Conservation (phyloP, 1,139 yeast species). For the Nakaseomyces kungkrabaensis region DNA sequence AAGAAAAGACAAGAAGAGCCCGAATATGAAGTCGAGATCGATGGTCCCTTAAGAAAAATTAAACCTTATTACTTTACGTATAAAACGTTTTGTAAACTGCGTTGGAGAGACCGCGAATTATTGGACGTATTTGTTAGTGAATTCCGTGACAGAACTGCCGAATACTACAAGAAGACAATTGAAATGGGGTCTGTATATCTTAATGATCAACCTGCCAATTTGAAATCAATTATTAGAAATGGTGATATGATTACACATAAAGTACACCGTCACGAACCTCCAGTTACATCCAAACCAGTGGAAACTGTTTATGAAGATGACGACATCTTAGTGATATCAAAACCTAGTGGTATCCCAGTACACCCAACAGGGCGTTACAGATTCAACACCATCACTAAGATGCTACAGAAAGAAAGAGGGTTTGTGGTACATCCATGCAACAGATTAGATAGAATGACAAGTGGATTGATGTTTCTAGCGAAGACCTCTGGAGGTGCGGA, state of each 20-base stretch:
- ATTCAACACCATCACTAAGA: conserved; percentile 78
- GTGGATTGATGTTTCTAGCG: conserved; percentile 91
- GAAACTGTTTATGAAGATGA: conserved; percentile 73
- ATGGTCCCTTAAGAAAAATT: conserved; percentile 59
- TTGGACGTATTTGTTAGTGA: conserved; percentile 75
- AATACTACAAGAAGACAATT: conserved; percentile 60
- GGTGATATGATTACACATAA: conserved; percentile 82
- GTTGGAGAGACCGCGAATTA: conserved; percentile 81
- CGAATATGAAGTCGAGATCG: conserved; percentile 31
- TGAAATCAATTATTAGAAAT: conserved; percentile 60
- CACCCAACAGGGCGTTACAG: conserved; percentile 94
- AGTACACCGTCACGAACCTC: conserved; percentile 84
- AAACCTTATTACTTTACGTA: conserved; percentile 84
- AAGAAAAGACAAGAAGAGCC: conserved; percentile 28
- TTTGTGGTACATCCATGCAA: conserved; percentile 77
- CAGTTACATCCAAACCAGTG: conserved; percentile 65
- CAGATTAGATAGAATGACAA: conserved; percentile 80
- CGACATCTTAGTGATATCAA: conserved; percentile 74
- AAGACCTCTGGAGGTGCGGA: conserved; percentile 77
- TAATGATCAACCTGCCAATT: conserved; percentile 52
- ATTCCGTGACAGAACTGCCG: conserved; percentile 69
- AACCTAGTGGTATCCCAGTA: conserved; percentile 91
- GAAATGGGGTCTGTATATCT: conserved; percentile 63
- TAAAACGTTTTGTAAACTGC: conserved; percentile 76
- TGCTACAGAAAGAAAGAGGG: conserved; percentile 58